phyloP scores from a whole-genome alignment of 1,284 basidiomycete genomes.

The Clitocybe nebularis region DNA sequence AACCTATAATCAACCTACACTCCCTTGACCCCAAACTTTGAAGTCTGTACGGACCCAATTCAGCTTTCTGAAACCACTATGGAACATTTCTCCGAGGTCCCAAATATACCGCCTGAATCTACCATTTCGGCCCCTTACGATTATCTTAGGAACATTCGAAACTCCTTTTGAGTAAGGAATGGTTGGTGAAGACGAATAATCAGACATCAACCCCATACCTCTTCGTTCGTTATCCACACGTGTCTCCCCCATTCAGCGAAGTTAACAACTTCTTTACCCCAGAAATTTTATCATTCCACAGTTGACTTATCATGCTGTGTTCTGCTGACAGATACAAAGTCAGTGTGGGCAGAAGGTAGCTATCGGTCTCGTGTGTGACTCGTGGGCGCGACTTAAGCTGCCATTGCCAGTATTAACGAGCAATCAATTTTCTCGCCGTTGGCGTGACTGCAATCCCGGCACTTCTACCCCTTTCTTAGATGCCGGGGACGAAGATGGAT shows the following conservation, averaged over 20 bases:
- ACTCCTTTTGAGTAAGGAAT: conserved; percentile 58
- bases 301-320: conserved; percentile 54
- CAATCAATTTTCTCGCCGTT: conserved; percentile 61
- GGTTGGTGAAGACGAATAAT: conserved; percentile 64
- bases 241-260: conserved; percentile 10
- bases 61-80: too few relatives aligned
- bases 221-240: conserved; percentile 44
- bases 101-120: conserved; percentile 11
- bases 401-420: conserved; percentile 46
- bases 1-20: too few relatives aligned
- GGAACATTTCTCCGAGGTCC: conserved; percentile 60
- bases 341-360: conserved; percentile 72
- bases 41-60: too few relatives aligned
- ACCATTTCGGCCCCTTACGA: conserved; percentile 8
- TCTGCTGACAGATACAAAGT: conserved; percentile 69
- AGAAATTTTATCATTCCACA: conserved; percentile 62
- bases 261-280: conserved; percentile 17
- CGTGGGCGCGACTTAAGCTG: conserved; percentile 7
- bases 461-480: conserved; percentile 23
- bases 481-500: conserved; percentile 47
- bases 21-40: too few relatives aligned
- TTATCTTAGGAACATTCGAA: conserved; percentile 49
- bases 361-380: not conserved
- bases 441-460: conserved; percentile 51
- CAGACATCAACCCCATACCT: conserved; percentile 62